phyloP scores from a whole-genome alignment of 2,329 filamentous ascomycete species.

The Seiridium cupressi region DNA sequence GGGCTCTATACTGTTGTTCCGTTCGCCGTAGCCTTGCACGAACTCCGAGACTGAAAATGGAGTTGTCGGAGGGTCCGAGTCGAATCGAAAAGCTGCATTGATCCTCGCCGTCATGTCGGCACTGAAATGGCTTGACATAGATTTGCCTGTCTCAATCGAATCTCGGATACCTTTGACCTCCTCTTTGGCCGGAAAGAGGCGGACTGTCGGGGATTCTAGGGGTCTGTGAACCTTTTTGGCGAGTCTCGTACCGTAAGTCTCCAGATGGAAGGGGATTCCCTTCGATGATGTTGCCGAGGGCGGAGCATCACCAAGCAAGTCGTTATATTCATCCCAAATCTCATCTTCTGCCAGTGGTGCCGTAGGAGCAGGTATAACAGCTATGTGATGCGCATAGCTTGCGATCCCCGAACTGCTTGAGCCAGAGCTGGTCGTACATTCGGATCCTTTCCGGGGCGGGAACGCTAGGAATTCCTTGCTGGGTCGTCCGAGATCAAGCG shows the following conservation, averaged over 20 bases:
- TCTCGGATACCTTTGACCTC: conserved; percentile 24
- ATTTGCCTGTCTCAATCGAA: conserved; percentile 29
- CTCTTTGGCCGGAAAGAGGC: conserved; percentile 13
- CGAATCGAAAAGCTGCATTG: conserved; percentile 43
- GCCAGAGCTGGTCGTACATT: conserved; percentile 52
- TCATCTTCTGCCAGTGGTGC: conserved; percentile 76
- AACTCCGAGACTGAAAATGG: conserved; percentile 43
- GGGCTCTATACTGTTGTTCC: conserved; percentile 26
- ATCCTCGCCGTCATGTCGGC: conserved; percentile 54
- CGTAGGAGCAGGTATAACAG: conserved; percentile 60
- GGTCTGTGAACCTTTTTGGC: conserved; percentile 31
- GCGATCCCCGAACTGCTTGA: conserved; percentile 67
- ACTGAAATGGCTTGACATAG: conserved; percentile 50
- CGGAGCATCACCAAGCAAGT: conserved; percentile 69
- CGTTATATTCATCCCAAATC: conserved; percentile 92
- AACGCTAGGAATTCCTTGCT: conserved; percentile 71
- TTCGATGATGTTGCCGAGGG: conserved; percentile 55
- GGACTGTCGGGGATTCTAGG: conserved; percentile 49
- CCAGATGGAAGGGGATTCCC: conserved; percentile 55
- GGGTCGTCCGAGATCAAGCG: conserved; percentile 5
- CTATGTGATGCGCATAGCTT: conserved; percentile 56
- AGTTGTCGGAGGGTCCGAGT: conserved; percentile 38
- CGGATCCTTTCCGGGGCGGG: conserved; percentile 69
- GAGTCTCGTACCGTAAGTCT: conserved; percentile 41
- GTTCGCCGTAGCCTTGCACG: conserved; percentile 36